Base-by-base conservation (phyloP, 805 yeast species). In the Wickerhamiella sergipiensis region DNA sequence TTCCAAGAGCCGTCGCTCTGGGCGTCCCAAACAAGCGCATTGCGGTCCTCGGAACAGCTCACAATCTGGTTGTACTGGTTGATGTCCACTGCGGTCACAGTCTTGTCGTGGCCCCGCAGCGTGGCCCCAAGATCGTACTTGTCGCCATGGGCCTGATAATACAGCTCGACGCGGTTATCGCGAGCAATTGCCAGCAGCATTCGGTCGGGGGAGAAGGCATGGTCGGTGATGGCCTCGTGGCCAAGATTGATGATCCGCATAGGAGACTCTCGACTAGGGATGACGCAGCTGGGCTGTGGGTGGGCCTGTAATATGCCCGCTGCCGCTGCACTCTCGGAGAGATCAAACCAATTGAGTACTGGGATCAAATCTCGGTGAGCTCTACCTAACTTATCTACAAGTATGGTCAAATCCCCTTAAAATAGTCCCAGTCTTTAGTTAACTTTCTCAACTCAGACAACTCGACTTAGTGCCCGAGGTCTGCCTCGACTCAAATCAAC, bases 41-140 rank as follows among this genome's bases (percentile, higher is more conserved):
- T 92, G 68, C 99, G 78, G 68, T 92, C 99, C 70, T 92, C 97
- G 9, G 97, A 88, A 65, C 97, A 88, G 31, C 97, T 92, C 61
- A 92, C 92, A 59, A 92, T 87, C 65, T 83, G 81, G 46, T 96
- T 96, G 36, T 75, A 68, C 18, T 60, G 59, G 39, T 95, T 83
- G 60, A 94, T 81, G 65, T 92, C 99, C 40, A 92, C 86, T 0
- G 97, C 89, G 15, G 98, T 92, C 46, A 92, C 89, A 3, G 89
- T 79, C 66, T 90, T 89, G 67, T 90, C 97, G 66, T 75, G 69
- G 48, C 59, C 62, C 24, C 43, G 52, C 61, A 90, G 75, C 5
- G 76, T 75, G 15, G 92, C 74, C 52, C 85, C 68, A 53, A 84
- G 72, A 52, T 71, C 70, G 21, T 94, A 90, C 49, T 72, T 72